Base-by-base conservation (phyloP, 176 grass and related monocot species). In the Carex parvula region DNA sequence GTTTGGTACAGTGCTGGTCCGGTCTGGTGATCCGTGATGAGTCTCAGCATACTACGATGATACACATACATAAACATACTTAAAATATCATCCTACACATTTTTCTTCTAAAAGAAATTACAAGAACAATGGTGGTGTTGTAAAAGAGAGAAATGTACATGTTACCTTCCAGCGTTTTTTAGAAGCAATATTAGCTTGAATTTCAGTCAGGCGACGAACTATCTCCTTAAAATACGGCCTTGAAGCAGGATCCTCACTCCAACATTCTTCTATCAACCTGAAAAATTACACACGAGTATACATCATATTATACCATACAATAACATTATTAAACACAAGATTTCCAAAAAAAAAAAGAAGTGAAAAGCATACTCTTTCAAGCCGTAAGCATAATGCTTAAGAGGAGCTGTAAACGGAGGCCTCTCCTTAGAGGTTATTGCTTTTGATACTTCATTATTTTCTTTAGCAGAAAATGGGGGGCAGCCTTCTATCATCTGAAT, bases 401-500 rank as follows among this genome's bases (percentile, higher is more conserved):
- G 75, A 69, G 82, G 88, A 89, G 89, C 88, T 81, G 52, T 92
- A 82, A 95, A 99, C 79, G 89, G 87, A 0, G 96, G 96, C 79
- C 96, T 99, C 91, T 99, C 96, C 89, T 99, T 95, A 80, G 82
- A 84, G 82, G 82, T 89, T 66, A 93, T 86, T n/a, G 81, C 89
- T 91, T 89, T 94, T 70, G 88, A 81, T 82, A 95, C 92, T 74
- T 99, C 93, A 88, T 79, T 73, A 78, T 88, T 88, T 85, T 90
- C 84, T 86, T 93, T 99, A 42, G 85, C 33, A 54, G 82, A 48
- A 90, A 93, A 99, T 12, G 96, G 96, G 6, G 84, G 91, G 83
- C 87, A 84, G 26, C 96, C 93, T 95, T 99, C 96, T 87, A 95
- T 99, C 96, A 99, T 93, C 96, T 95, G 85, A 88, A 84, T 87